Percentiles rank a stretch among this genome's conserved stretches.
phyloP scores from a whole-genome alignment of 306 rosid genomes.

The Casuarina cunninghamiana region DNA sequence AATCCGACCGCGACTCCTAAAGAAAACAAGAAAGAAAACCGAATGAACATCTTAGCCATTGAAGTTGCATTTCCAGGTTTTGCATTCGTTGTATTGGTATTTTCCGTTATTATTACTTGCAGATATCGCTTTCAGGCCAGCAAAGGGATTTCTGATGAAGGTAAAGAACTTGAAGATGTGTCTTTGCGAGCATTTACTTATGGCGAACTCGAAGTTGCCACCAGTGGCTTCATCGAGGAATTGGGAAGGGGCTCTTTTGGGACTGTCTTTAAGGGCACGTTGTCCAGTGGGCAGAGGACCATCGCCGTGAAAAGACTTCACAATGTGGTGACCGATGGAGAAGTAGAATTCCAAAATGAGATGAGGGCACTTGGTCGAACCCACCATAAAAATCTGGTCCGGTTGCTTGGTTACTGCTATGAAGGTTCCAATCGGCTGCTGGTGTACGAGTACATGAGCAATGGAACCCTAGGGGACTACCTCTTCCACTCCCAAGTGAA shows the following conservation, averaged over 20 bases:
- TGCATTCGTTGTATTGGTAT: background rate
- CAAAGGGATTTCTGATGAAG: background rate
- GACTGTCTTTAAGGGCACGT: background rate
- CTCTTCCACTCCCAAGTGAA: background rate
- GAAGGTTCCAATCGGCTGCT: background rate
- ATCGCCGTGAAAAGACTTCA: background rate
- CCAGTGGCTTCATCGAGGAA: background rate
- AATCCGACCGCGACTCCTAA: background rate
- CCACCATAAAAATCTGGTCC: background rate
- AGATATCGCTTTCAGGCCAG: background rate
- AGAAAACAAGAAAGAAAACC: background rate
- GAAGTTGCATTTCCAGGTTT: background rate
- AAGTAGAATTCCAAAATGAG: background rate
- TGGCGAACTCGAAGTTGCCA: background rate
- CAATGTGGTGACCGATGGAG: background rate
- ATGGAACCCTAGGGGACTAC: background rate
- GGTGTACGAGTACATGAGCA: constrained; percentile 2
- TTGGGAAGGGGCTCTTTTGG: background rate
- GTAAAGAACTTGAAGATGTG: background rate
- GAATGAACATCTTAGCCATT: background rate
- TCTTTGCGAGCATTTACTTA: constrained; percentile 5
- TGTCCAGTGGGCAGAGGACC: background rate
- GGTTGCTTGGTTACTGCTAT: background rate
- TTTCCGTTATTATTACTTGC: background rate
- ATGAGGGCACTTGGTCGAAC: background rate